Percentiles rank a stretch among this genome's conserved stretches.
These are phyloP conservation scores for Lactifluus rugatus DNA, from an alignment of 768 basidiomycete species.

Conservation along the genomic window DNA sequence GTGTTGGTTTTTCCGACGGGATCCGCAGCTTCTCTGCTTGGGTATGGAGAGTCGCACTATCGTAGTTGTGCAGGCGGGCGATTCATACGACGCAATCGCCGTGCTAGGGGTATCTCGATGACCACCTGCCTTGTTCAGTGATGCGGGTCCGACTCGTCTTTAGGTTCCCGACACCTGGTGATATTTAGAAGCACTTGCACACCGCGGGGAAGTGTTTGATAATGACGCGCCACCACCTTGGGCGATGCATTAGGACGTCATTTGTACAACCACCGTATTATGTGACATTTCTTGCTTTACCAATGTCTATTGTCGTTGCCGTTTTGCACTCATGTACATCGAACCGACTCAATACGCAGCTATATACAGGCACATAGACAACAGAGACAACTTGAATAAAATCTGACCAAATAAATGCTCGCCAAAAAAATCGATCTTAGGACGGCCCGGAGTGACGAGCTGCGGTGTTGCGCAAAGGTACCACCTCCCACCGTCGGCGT, in stretches of 20 bases:
- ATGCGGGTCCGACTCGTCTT: no score
- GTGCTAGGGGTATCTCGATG: slow-evolving; percentile 37
- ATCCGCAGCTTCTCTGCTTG: slow-evolving; percentile 29
- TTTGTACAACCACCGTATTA: background rate
- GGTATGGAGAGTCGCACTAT: slow-evolving; percentile 38
- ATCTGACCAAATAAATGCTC: background rate
- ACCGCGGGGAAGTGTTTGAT: no score
- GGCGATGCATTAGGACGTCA: background rate
- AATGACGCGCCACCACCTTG: no score
- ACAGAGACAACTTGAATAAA: background rate
- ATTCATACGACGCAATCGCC: slow-evolving; percentile 49
- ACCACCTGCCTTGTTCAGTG: no score
- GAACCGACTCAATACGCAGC: background rate
- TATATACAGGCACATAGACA: background rate
- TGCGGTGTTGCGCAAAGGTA: slow-evolving; percentile 31
- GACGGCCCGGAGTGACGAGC: background rate
- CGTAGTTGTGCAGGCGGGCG: slow-evolving; percentile 38
- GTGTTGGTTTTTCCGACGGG: no score
- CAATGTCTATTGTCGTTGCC: no score
- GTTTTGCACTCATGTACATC: background rate
- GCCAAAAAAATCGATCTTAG: background rate
- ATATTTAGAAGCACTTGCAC: no score
- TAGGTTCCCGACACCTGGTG: no score
- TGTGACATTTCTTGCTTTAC: no score
- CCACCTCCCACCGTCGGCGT: slow-evolving; percentile 40